Percentiles rank a stretch among this genome's conserved stretches.
Evolutionary conservation across 768 basidiomycete species (phyloP).

Genomic region (Lentinula detonsa): DNA sequence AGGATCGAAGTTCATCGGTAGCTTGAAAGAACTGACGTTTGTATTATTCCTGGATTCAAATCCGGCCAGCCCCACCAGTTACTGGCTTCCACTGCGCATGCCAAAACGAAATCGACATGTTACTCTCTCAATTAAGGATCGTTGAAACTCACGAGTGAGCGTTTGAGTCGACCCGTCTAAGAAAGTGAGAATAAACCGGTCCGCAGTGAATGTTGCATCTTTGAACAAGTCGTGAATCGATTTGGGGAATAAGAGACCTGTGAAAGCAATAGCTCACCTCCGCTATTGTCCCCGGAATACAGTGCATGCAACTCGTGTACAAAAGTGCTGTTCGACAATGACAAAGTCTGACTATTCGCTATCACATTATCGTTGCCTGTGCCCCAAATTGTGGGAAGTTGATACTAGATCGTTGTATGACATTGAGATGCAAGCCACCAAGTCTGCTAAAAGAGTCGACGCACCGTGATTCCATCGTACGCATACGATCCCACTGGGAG

Average conservation of each 20-base stretch:
- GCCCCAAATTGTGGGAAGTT: constrained; percentile 37
- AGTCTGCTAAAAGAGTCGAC: neutral
- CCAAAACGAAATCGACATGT: neutral
- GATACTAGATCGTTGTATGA: constrained; percentile 26
- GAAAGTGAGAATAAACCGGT: constrained; percentile 30
- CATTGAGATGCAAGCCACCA: neutral
- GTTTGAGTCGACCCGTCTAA: constrained; percentile 26
- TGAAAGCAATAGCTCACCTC: constrained; percentile 19
- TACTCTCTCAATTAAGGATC: neutral
- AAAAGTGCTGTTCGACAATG: constrained; percentile 23
- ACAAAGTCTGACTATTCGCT: constrained; percentile 33
- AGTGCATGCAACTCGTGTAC: constrained; percentile 44
- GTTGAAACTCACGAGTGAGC: constrained; percentile 24
- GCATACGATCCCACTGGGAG: constrained; percentile 32
- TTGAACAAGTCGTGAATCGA: neutral
- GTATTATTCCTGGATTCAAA: constrained; percentile 37
- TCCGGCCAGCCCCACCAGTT: constrained; percentile 38
- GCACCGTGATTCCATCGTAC: constrained; percentile 33
- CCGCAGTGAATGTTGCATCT: constrained; percentile 18
- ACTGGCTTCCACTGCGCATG: constrained; percentile 31
- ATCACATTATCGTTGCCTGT: constrained; percentile 36
- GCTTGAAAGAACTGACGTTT: constrained; percentile 24
- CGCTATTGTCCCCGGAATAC: constrained; percentile 35
- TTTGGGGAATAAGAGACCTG: neutral
- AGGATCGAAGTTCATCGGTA: neutral